Evolutionary conservation across 2,329 filamentous ascomycete species (phyloP), one percentile per base, ranked within the genome.

Genomic region (Rosellinia necatrix): DNA sequence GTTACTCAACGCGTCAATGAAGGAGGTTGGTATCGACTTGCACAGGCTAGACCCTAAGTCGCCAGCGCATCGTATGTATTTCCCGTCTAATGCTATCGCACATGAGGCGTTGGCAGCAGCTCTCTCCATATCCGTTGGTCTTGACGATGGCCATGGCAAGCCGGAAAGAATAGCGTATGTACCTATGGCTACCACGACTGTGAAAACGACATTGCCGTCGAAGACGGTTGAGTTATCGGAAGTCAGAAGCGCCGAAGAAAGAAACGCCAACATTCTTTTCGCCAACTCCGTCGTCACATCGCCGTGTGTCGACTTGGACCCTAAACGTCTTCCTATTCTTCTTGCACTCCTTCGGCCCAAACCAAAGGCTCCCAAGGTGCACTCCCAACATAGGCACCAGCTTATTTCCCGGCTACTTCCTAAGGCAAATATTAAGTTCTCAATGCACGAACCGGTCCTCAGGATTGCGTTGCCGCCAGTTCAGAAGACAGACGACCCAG

Each of bases 51-150:
- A 99, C 70, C 88, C 91, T 37, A 93, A 91, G 66, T 96, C 92
- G 13, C 92, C 94, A 1, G 92, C 93, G 0, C 94, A 99, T 78
- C 87, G 94, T 61, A 99, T 97, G 94, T 97, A 99, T 74, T 99
- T 99, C 70, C 90, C 92, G 2, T 86, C 89, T 19, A 88, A 91
- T 59, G 94, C 97, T 70, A 87, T 97, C 67, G 94, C 94, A 10
- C 94, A 99, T 71, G 93, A 99, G 77, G 94, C 92, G 9, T 81
- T 99, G 30, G 83, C 94, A 19, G 94, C 93, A 15, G 94, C 92
- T 3, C 85, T 99, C 35, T 96, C 94, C 1, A 90, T 99, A 53
- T 93, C 93, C 0, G 81, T 97, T 54, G 94, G 92, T 34, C 80
- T 99, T 30, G 92, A 97, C 67, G 92, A 97, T 70, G 91, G 91